These are phyloP conservation scores for Blastocystis sp. DNA, from an alignment of 352 stramenopile genomes.

Conservation along the genomic window DNA sequence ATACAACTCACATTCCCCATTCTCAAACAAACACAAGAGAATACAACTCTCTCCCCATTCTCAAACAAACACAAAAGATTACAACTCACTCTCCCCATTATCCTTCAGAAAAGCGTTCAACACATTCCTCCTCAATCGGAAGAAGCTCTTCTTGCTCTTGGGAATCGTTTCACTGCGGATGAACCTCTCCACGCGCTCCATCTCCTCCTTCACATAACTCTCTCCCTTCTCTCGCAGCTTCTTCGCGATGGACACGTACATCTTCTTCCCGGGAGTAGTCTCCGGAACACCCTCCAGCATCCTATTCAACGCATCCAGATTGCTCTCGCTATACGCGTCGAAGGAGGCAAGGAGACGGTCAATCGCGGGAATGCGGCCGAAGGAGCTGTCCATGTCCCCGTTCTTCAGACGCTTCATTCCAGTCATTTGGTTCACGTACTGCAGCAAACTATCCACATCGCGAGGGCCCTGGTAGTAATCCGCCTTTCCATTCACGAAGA, in stretches of 20 bases:
- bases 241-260: conserved; percentile 54
- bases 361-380: conserved; percentile 41
- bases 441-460: conserved; percentile 31
- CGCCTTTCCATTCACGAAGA: conserved; percentile 56
- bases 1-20: neutral
- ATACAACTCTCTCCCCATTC: neutral
- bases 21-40: neutral
- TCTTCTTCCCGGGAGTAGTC: neutral
- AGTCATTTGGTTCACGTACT: conserved; percentile 29
- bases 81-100: neutral
- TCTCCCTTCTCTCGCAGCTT: conserved; percentile 46
- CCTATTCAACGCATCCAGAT: neutral
- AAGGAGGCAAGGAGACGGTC: conserved; percentile 18
- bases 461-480: conserved; percentile 31
- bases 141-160: conserved; percentile 45
- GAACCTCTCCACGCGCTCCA: conserved; percentile 21
- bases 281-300: conserved; percentile 1
- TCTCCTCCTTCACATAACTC: conserved; percentile 28
- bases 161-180: conserved; percentile 24
- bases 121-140: conserved; percentile 53
- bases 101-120: conserved; percentile 20
- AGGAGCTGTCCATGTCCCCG: conserved; percentile 16
- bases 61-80: neutral
- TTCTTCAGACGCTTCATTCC: conserved; percentile 6
- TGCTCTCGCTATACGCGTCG: neutral